Evolutionary conservation across 2,329 filamentous ascomycete species (phyloP).

Genomic region (Phyllosticta citriasiana): DNA sequence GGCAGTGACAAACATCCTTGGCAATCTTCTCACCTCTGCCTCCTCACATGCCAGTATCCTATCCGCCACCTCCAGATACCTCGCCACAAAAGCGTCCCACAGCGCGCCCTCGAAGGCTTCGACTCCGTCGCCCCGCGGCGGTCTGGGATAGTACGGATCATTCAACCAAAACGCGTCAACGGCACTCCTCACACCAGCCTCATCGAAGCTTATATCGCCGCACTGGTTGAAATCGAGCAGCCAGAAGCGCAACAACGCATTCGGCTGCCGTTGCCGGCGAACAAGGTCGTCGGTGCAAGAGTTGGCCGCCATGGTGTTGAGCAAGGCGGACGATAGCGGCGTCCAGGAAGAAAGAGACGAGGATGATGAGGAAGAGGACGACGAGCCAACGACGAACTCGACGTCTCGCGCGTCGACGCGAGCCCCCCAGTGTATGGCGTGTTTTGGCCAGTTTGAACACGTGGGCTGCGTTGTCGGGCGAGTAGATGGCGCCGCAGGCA

Average conservation of each 20-base stretch:
- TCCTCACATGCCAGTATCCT: background rate
- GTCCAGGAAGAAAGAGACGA: background rate
- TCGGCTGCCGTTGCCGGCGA: background rate
- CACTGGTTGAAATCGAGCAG: constrained; percentile 51
- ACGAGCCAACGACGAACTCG: constrained; percentile 42
- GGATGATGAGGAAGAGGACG: no score
- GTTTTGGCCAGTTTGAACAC: constrained; percentile 8
- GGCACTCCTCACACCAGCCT: constrained; percentile 35
- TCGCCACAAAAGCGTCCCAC: background rate
- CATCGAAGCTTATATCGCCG: constrained; percentile 37
- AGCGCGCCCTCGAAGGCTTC: background rate
- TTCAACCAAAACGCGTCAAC: constrained; percentile 39
- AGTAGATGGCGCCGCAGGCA: constrained; percentile 9
- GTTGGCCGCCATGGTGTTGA: background rate
- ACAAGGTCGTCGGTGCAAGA: background rate
- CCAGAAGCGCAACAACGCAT: constrained; percentile 15
- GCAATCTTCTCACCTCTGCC: background rate
- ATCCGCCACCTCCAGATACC: background rate
- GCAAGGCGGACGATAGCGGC: background rate
- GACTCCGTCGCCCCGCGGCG: constrained; percentile 10
- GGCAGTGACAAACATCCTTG: background rate
- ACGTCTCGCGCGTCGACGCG: constrained; percentile 44
- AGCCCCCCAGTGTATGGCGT: constrained; percentile 39
- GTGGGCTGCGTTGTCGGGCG: background rate
- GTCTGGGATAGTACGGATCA: constrained; percentile 43